Evolutionary conservation across 306 rosid genomes (phyloP).

Genomic region (Begonia loranthoides): DNA sequence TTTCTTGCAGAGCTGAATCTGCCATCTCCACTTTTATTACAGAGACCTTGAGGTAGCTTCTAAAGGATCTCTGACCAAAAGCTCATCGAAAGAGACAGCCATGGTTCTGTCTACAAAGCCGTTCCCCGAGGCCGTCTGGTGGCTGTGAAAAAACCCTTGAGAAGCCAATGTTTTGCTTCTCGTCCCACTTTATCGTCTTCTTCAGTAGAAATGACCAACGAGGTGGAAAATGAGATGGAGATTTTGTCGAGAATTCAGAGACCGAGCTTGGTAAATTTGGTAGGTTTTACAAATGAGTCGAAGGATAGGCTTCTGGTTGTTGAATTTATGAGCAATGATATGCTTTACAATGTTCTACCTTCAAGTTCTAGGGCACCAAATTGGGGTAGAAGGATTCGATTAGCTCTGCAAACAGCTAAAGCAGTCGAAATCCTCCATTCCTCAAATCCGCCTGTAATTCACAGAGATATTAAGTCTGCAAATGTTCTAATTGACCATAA

Average conservation of each 20-base stretch:
- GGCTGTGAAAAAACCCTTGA: slow-evolving; percentile 80
- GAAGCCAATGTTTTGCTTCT: slow-evolving; percentile 16
- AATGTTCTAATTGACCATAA: slow-evolving; percentile 67
- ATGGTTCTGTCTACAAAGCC: slow-evolving; percentile 83
- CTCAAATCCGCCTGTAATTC: slow-evolving; percentile 69
- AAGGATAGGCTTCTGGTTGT: slow-evolving; percentile 75
- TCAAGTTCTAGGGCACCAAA: slow-evolving; percentile 29
- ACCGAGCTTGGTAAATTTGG: slow-evolving; percentile 69
- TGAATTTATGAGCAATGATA: slow-evolving; percentile 94
- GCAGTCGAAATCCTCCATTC: slow-evolving; percentile 77
- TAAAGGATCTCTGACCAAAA: slow-evolving; percentile 69
- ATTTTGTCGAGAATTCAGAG: slow-evolving; percentile 81
- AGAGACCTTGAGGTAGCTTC: slow-evolving; percentile 84
- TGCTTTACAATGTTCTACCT: slow-evolving; percentile 81
- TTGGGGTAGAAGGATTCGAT: slow-evolving; percentile 84
- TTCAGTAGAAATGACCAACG: slow-evolving; percentile 33
- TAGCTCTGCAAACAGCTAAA: slow-evolving; percentile 82
- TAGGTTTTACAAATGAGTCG: slow-evolving; percentile 69
- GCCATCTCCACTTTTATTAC: slow-evolving; percentile 70
- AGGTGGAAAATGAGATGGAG: slow-evolving; percentile 92
- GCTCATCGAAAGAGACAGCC: slow-evolving; percentile 87
- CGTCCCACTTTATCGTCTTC: slow-evolving; percentile 19
- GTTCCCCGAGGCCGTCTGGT: slow-evolving; percentile 59
- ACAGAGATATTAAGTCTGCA: slow-evolving; percentile 86
- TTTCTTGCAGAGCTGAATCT: slow-evolving; percentile 83